phyloP scores from a whole-genome alignment of 495 filamentous ascomycete genomes.

The Penicillium turbatum region DNA sequence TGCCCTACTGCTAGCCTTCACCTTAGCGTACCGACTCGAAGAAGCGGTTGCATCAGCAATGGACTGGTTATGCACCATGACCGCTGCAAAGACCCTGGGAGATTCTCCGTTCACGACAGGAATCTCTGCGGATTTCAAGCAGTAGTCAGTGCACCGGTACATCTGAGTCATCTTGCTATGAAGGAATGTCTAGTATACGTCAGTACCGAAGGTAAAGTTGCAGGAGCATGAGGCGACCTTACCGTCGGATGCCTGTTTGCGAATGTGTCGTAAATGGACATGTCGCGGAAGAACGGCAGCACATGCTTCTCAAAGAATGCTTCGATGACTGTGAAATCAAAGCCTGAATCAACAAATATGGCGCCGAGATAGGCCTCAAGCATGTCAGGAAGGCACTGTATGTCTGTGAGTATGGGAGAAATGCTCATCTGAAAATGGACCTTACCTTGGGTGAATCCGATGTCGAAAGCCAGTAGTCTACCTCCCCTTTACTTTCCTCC shows the following conservation, averaged over 20 bases:
- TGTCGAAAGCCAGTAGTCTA: slow-evolving; percentile 73
- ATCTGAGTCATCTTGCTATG: slow-evolving; percentile 45
- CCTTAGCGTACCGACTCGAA: slow-evolving; percentile 66
- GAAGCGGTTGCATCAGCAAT: slow-evolving; percentile 57
- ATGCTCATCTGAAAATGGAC: background rate
- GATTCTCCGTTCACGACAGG: slow-evolving; percentile 41
- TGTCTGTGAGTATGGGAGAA: background rate
- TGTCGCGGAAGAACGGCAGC: slow-evolving; percentile 77
- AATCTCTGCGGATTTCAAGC: slow-evolving; percentile 49
- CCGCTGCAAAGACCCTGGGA: slow-evolving; percentile 58
- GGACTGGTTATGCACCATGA: slow-evolving; percentile 71
- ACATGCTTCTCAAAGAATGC: slow-evolving; percentile 72
- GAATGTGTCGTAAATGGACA: slow-evolving; percentile 81
- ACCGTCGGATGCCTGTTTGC: slow-evolving; percentile 82
- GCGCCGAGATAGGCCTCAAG: slow-evolving; percentile 88
- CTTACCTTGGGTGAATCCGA: slow-evolving; percentile 68
- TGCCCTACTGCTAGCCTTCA: slow-evolving; percentile 67
- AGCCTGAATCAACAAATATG: slow-evolving; percentile 86
- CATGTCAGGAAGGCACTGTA: slow-evolving; percentile 74
- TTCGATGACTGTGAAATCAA: slow-evolving; percentile 68
- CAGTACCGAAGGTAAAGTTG: background rate
- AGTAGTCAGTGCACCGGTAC: slow-evolving; percentile 53
- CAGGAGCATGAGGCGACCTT: slow-evolving; percentile 30
- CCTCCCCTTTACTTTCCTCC: slow-evolving; percentile 47
- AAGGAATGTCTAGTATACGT: slow-evolving; percentile 46